Evolutionary conservation across 352 stramenopile genomes (phyloP).

Genomic region (Pseudoperonospora humuli): DNA sequence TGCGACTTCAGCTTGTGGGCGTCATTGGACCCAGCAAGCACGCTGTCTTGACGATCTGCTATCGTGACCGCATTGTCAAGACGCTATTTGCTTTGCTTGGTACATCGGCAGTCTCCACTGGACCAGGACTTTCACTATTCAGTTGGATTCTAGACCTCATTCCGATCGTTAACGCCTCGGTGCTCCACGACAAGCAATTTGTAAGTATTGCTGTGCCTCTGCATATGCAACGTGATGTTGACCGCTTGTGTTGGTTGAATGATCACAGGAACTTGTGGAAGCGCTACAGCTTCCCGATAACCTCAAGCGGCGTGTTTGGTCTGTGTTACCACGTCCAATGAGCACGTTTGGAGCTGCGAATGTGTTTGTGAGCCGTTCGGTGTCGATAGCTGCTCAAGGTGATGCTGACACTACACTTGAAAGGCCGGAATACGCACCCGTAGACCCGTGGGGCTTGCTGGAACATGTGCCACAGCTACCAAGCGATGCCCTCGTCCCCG

Average conservation of each 20-base stretch:
- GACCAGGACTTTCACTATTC: slow-evolving; percentile 65
- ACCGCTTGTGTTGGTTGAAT: slow-evolving; percentile 1
- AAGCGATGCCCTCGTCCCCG: slow-evolving; percentile 48
- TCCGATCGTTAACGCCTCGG: slow-evolving; percentile 59
- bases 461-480: slow-evolving; percentile 64
- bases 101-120: slow-evolving; percentile 52
- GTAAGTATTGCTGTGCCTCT: slow-evolving; percentile 33
- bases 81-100: slow-evolving; percentile 69
- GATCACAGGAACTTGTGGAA: slow-evolving; percentile 58
- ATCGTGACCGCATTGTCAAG: slow-evolving; percentile 80
- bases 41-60: slow-evolving; percentile 70
- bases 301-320: slow-evolving; percentile 62
- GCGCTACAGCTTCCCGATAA: slow-evolving; percentile 45
- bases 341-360: slow-evolving; percentile 23
- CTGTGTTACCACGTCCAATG: slow-evolving; percentile 52
- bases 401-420: slow-evolving; percentile 17
- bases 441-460: slow-evolving; percentile 73
- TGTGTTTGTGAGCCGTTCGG: slow-evolving; percentile 15
- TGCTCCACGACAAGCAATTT: slow-evolving; percentile 68
- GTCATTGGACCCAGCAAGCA: slow-evolving; percentile 72
- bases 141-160: slow-evolving; percentile 85
- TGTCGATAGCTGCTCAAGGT: slow-evolving; percentile 16
- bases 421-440: slow-evolving; percentile 24
- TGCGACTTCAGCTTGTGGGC: slow-evolving; percentile 68
- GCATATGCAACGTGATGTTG: not conserved